phyloP scores from a whole-genome alignment of 495 filamentous ascomycete genomes.

The Symbiotaphrina buchneri region DNA sequence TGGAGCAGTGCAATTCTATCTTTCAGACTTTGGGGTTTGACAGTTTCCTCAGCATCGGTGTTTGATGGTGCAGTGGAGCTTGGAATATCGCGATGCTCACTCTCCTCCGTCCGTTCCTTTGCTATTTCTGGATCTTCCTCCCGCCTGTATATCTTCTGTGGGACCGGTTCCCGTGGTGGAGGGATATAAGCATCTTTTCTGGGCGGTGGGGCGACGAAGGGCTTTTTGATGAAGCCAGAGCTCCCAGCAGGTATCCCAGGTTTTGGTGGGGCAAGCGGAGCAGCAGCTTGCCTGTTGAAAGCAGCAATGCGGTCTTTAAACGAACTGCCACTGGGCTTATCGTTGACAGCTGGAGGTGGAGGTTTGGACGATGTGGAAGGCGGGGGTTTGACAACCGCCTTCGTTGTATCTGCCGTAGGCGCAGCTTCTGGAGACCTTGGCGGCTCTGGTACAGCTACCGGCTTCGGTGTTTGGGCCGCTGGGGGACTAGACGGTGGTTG shows the following conservation, averaged over 20 bases:
- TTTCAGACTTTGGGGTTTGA: constrained; percentile 80
- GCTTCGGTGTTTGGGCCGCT: constrained; percentile 18
- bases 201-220: constrained; percentile 91
- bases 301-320: constrained; percentile 92
- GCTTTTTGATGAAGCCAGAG: constrained; percentile 77
- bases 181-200: constrained; percentile 84
- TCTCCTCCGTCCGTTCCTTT: constrained; percentile 29
- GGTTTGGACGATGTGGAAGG: constrained; percentile 13
- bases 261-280: constrained; percentile 75
- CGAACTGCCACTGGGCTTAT: constrained; percentile 54
- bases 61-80: constrained; percentile 16
- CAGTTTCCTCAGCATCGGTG: constrained; percentile 49
- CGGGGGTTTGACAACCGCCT: constrained; percentile 12
- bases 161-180: constrained; percentile 36
- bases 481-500: constrained; percentile 4
- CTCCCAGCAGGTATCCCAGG: constrained; percentile 35
- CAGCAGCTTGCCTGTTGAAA: constrained; percentile 76
- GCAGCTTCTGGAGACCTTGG: constrained; percentile 20
- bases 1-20: constrained; percentile 85
- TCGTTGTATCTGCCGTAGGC: too few species aligned
- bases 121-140: constrained; percentile 66
- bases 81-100: constrained; percentile 33
- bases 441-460: constrained; percentile 17
- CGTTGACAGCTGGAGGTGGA: constrained; percentile 42
- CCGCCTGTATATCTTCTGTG: constrained; percentile 57